A percentile compares a stretch with the other conserved stretches of the same genome.
Evolutionary conservation across 106 monocot genomes (phyloP).

Genomic region (Ottelia alismoides): DNA sequence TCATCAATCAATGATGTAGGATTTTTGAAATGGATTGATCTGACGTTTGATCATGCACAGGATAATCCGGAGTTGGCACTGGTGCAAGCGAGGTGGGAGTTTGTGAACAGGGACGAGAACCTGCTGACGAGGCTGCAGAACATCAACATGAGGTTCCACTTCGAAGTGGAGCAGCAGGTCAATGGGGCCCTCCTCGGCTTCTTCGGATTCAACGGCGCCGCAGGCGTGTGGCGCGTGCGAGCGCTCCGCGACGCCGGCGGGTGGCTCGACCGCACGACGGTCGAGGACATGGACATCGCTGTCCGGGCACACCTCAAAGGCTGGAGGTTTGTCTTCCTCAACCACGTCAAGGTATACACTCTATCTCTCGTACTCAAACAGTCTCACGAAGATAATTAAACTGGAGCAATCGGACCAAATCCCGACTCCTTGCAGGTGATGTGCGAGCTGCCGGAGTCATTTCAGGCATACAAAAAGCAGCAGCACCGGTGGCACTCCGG

Average conservation of each 20-base stretch:
- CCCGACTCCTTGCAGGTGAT: slow-evolving; percentile 30
- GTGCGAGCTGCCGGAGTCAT: slow-evolving; percentile 51
- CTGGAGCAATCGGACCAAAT: no score
- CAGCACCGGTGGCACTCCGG: slow-evolving; percentile 74
- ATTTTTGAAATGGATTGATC: no score
- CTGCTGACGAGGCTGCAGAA: slow-evolving; percentile 45
- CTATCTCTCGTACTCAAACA: not conserved
- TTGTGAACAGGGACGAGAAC: slow-evolving; percentile 31
- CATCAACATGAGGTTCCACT: slow-evolving; percentile 45
- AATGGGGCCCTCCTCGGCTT: slow-evolving; percentile 44
- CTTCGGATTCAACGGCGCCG: slow-evolving; percentile 49
- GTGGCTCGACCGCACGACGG: slow-evolving; percentile 31
- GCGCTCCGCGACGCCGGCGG: slow-evolving; percentile 24
- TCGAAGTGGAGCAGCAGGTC: slow-evolving; percentile 60
- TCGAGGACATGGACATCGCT: no score
- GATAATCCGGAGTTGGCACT: slow-evolving; percentile 25
- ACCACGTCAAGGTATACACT: slow-evolving; percentile 12
- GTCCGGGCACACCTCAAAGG: slow-evolving; percentile 21
- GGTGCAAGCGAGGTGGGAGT: slow-evolving; percentile 27
- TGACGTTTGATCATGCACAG: no score
- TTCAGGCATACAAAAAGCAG: slow-evolving; percentile 42
- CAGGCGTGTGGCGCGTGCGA: slow-evolving; percentile 25
- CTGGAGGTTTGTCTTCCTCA: slow-evolving; percentile 26
- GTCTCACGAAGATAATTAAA: no score
- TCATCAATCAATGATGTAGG: no score